These are phyloP conservation scores for Jatropha curcas DNA, from an alignment of 345 rosid species.

Conservation along the genomic window DNA sequence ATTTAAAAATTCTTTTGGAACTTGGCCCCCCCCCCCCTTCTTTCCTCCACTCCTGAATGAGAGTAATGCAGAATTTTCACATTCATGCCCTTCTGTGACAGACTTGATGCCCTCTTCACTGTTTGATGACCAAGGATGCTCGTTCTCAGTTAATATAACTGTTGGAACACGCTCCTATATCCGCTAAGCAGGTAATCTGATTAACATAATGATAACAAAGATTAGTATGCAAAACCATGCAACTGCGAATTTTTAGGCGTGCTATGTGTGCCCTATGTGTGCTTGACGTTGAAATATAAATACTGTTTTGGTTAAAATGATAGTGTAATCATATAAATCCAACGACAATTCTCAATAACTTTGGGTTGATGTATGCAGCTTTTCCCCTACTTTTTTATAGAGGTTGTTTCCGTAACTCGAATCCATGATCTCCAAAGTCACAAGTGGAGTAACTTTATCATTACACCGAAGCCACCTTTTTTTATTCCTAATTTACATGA, in stretches of 20 bases:
- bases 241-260: background rate
- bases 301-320: background rate
- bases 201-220: no score
- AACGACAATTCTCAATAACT: background rate
- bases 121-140: conserved; percentile 6
- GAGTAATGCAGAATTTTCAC: background rate
- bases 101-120: conserved; percentile 4
- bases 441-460: no score
- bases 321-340: background rate
- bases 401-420: no score
- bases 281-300: background rate
- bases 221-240: background rate
- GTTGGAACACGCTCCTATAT: background rate
- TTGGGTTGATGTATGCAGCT: no score
- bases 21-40: no score
- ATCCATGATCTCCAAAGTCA: no score
- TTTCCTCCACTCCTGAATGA: no score
- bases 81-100: background rate
- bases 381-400: no score
- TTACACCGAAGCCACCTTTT: no score
- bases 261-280: no score
- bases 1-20: no score
- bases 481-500: background rate
- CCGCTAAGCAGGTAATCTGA: conserved; percentile 25
- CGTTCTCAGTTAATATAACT: background rate